Evolutionary conservation across 768 basidiomycete genomes (phyloP).

Genomic region (Bullera alba): DNA sequence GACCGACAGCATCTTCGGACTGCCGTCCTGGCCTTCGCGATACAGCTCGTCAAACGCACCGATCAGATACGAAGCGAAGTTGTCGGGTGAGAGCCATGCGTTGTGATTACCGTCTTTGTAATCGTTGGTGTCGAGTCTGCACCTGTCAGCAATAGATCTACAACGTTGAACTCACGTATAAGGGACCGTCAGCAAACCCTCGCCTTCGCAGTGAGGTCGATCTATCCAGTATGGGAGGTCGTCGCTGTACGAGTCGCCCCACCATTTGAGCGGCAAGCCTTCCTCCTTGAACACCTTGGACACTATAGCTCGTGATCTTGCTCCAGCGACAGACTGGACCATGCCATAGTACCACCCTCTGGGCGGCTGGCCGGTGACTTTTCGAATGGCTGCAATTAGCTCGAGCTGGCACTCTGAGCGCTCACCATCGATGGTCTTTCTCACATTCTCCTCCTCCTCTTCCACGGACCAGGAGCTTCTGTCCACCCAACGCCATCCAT

Average conservation of each 20-base stretch:
- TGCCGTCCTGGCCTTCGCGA: slow-evolving; percentile 19
- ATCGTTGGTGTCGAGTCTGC: slow-evolving; percentile 34
- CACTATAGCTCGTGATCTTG: slow-evolving; percentile 26
- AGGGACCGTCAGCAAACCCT: slow-evolving; percentile 27
- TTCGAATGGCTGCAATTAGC: slow-evolving; percentile 10
- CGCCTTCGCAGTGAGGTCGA: slow-evolving; percentile 8
- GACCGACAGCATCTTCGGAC: slow-evolving; percentile 32
- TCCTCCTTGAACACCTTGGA: slow-evolving; percentile 29
- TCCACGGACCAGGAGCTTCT: slow-evolving; percentile 17
- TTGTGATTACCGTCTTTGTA: slow-evolving; percentile 33
- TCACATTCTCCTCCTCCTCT: slow-evolving; percentile 25
- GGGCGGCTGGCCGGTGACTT: slow-evolving; percentile 11
- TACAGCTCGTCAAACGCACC: slow-evolving; percentile 33
- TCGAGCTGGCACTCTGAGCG: not conserved
- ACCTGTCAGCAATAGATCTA: not conserved
- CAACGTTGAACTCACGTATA: slow-evolving; percentile 15
- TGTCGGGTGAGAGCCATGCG: slow-evolving; percentile 21
- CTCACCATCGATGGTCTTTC: slow-evolving; percentile 23
- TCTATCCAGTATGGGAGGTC: slow-evolving; percentile 33
- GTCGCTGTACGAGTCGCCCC: slow-evolving; percentile 26
- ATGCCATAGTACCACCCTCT: slow-evolving; percentile 38
- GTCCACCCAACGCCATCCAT: slow-evolving; percentile 38
- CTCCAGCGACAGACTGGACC: slow-evolving; percentile 21
- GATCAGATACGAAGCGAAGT: slow-evolving; percentile 26
- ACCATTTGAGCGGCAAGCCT: slow-evolving; percentile 27